phyloP scores from a whole-genome alignment of 2,329 filamentous ascomycete species.

The Arthrinium puccinioides region DNA sequence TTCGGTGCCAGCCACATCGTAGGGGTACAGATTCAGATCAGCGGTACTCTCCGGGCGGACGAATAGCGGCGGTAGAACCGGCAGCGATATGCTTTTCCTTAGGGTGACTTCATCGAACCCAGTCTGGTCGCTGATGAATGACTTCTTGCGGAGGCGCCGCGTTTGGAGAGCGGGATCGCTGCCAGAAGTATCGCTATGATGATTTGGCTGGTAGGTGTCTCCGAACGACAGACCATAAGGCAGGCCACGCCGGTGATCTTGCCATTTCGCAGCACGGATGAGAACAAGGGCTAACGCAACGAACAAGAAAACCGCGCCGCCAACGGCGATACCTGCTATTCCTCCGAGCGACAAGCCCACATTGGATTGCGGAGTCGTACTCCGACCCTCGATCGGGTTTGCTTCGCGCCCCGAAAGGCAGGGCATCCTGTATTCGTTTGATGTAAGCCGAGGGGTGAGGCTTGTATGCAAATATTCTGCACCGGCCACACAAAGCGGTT shows the following conservation, averaged over 20 bases:
- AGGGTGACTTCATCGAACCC: no score
- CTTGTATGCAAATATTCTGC: not conserved
- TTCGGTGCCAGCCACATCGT: not conserved
- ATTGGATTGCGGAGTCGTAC: not conserved
- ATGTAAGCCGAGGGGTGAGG: not conserved
- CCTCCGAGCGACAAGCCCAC: constrained; percentile 20
- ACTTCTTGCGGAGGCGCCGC: constrained; percentile 4
- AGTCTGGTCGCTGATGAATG: not conserved
- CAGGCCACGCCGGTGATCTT: constrained; percentile 9
- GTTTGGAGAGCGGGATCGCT: not conserved
- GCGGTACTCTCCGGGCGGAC: constrained; percentile 12
- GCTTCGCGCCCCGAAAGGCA: not conserved
- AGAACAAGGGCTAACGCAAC: constrained; percentile 34
- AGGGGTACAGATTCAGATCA: constrained; percentile 4
- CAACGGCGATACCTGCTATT: constrained; percentile 37
- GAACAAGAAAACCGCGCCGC: constrained; percentile 39
- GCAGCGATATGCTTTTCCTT: constrained; percentile 6
- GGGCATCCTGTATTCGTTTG: not conserved
- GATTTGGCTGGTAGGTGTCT: not conserved
- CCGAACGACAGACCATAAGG: not conserved
- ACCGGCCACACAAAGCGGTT: not conserved
- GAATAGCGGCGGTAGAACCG: constrained; percentile 15
- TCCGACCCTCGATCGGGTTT: not conserved
- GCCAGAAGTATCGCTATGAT: not conserved
- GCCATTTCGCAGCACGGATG: constrained; percentile 28